phyloP scores from a whole-genome alignment of 495 filamentous ascomycete species.

The Trypethelium eluteriae region DNA sequence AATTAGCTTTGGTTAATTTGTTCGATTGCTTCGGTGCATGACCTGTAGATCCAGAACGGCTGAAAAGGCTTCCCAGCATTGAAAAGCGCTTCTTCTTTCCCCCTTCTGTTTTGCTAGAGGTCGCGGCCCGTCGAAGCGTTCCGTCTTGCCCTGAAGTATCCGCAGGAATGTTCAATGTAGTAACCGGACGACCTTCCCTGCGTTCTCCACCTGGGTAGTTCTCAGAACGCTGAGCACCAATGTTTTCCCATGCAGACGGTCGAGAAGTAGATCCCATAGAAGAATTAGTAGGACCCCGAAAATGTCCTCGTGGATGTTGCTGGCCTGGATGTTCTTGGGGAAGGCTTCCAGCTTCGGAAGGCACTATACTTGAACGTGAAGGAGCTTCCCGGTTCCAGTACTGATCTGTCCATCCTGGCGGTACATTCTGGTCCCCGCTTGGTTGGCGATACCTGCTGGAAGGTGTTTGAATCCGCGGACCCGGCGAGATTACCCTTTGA shows the following conservation, averaged over 20 bases:
- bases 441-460: conserved; percentile 1
- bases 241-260: conserved; percentile 6
- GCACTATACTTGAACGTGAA: neutral
- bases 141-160: neutral
- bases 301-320: neutral
- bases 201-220: neutral
- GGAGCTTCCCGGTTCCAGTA: neutral
- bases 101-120: conserved; percentile 25
- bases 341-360: neutral
- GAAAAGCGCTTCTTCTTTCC: conserved; percentile 47
- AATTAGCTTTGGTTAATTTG: conserved; percentile 22
- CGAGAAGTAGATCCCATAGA: neutral
- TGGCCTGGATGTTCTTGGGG: neutral
- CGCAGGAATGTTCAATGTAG: neutral
- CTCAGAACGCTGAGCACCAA: neutral
- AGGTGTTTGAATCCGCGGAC: neutral
- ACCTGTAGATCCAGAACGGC: conserved; percentile 22
- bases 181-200: neutral
- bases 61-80: conserved; percentile 34
- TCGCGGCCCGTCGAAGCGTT: conserved; percentile 16
- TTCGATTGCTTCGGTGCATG: conserved; percentile 17
- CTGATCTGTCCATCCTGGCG: neutral
- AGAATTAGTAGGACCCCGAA: neutral
- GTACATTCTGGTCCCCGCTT: neutral
- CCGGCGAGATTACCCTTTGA: neutral